Conservation (phyloP, 805 yeast genomes). For the Candida glaebosa region DNA sequence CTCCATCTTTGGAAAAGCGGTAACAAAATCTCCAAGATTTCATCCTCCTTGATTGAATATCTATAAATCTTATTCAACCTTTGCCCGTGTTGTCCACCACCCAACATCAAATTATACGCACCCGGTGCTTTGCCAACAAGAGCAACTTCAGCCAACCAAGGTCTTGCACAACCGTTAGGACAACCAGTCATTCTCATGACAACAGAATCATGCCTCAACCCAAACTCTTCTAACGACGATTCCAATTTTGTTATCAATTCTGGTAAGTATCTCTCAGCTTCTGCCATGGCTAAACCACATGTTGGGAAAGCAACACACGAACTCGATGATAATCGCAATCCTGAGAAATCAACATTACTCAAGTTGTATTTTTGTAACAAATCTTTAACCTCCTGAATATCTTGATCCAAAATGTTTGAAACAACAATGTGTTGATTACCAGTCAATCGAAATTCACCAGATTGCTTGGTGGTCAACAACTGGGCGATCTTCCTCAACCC, state of each 20-base stretch:
- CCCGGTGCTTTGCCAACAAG: conserved; percentile 93
- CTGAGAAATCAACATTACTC: conserved; percentile 80
- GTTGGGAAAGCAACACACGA: conserved; percentile 99
- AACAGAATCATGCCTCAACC: conserved; percentile 88
- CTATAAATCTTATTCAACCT: conserved; percentile 86
- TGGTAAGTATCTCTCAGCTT: conserved; percentile 90
- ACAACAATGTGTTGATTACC: conserved; percentile 92
- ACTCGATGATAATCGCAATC: conserved; percentile 82
- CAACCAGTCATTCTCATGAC: conserved; percentile 99
- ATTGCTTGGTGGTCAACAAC: conserved; percentile 51
- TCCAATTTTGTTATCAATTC: conserved; percentile 78
- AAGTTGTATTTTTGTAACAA: conserved; percentile 70
- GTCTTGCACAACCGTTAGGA: conserved; percentile 98
- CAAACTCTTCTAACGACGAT: conserved; percentile 83
- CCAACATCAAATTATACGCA: conserved; percentile 88
- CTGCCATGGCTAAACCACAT: conserved; percentile 99
- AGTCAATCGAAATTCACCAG: conserved; percentile 88
- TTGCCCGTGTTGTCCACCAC: conserved; percentile 94
- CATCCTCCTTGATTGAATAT: conserved; percentile 87
- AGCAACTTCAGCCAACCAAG: conserved; percentile 96
- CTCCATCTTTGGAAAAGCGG: conserved; percentile 95
- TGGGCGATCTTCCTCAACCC: conserved; percentile 81
- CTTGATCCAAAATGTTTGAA: conserved; percentile 67
- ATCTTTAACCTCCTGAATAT: conserved; percentile 58
- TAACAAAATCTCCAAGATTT: conserved; percentile 69